phyloP scores from a whole-genome alignment of 1,139 yeast genomes.

The Candida sp. region DNA sequence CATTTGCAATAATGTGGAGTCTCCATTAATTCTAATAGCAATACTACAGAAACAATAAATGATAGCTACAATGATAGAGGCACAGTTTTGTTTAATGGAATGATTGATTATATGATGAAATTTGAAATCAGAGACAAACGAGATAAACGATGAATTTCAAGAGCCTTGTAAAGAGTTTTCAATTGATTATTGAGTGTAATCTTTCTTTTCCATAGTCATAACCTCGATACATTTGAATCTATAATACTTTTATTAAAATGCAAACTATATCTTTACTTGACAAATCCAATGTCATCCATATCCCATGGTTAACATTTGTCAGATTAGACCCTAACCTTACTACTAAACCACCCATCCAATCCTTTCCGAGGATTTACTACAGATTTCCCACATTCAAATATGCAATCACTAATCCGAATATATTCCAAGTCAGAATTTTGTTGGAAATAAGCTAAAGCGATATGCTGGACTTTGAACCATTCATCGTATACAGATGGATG shows the following conservation, averaged over 20 bases:
- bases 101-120: too few relatives aligned
- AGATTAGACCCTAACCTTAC: conserved; percentile 11
- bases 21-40: too few relatives aligned
- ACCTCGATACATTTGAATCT: too few relatives aligned
- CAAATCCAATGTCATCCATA: background rate
- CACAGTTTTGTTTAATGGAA: too few relatives aligned
- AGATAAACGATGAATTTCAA: too few relatives aligned
- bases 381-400: conserved; percentile 24
- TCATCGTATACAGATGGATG: conserved; percentile 56
- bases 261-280: background rate
- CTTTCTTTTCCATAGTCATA: too few relatives aligned
- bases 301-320: too few relatives aligned
- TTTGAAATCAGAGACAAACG: too few relatives aligned
- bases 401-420: conserved; percentile 39
- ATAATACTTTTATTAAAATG: background rate
- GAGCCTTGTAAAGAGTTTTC: too few relatives aligned
- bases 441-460: conserved; percentile 35
- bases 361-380: conserved; percentile 39
- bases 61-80: too few relatives aligned
- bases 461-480: conserved; percentile 57
- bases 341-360: conserved; percentile 42
- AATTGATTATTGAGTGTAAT: too few relatives aligned
- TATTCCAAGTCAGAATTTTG: conserved; percentile 29
- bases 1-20: background rate
- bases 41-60: too few relatives aligned